Evolutionary conservation across 805 yeast genomes (phyloP).

Genomic region (Yamadazyma kitorensis): DNA sequence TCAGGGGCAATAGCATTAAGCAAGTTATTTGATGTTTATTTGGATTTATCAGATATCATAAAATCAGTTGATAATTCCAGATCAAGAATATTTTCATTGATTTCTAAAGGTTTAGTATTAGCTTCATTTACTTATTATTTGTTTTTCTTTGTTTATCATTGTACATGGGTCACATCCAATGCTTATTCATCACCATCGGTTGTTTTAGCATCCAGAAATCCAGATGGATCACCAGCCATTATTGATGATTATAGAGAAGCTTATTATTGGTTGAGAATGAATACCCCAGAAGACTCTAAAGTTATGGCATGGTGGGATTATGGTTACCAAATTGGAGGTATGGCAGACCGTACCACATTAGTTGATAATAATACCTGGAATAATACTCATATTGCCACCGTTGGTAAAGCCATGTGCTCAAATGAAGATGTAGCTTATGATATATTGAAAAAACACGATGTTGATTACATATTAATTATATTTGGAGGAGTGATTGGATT

Average conservation of each 20-base stretch:
- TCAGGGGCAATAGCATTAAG: slow-evolving; percentile 87
- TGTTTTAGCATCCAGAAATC: slow-evolving; percentile 76
- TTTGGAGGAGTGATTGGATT: slow-evolving; percentile 94
- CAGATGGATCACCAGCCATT: slow-evolving; percentile 80
- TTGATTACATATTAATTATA: slow-evolving; percentile 87
- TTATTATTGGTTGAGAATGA: slow-evolving; percentile 97
- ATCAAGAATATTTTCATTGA: slow-evolving; percentile 20
- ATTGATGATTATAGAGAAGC: slow-evolving; percentile 99
- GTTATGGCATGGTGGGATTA: slow-evolving; percentile 99
- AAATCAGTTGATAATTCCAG: slow-evolving; percentile 10
- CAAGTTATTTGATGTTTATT: slow-evolving; percentile 76
- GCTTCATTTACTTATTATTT: slow-evolving; percentile 72
- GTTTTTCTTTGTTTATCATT: slow-evolving; percentile 81
- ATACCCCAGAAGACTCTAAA: slow-evolving; percentile 93
- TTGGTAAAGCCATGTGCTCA: slow-evolving; percentile 96
- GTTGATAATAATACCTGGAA: slow-evolving; percentile 99
- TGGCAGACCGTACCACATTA: slow-evolving; percentile 98
- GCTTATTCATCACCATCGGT: slow-evolving; percentile 98
- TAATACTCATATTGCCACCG: slow-evolving; percentile 98
- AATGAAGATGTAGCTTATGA: slow-evolving; percentile 85
- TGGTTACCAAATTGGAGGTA: slow-evolving; percentile 99
- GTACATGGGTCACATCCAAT: slow-evolving; percentile 95
- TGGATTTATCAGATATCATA: slow-evolving; percentile 53
- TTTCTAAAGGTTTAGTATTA: slow-evolving; percentile 62
- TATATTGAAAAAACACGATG: slow-evolving; percentile 86